phyloP scores from a whole-genome alignment of 1,284 basidiomycete species.

The Lignosus rhinocerotis region DNA sequence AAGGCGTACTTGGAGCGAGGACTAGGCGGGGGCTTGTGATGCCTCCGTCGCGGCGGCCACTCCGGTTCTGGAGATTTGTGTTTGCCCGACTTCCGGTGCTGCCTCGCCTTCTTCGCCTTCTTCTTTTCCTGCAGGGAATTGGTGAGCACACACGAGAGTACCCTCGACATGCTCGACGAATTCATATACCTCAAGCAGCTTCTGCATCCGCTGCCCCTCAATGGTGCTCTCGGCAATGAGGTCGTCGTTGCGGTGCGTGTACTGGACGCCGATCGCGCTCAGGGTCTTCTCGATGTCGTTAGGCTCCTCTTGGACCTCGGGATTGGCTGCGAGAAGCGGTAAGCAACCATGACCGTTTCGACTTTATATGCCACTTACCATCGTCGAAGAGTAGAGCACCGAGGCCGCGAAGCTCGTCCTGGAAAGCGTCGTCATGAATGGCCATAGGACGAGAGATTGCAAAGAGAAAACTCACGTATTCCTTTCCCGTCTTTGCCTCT shows the following conservation, averaged over 20 bases:
- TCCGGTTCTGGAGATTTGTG: conserved; percentile 37
- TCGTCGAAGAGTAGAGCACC: conserved; percentile 71
- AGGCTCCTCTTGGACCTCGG: conserved; percentile 31
- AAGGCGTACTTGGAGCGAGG: conserved; percentile 51
- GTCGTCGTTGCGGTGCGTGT: conserved; percentile 74
- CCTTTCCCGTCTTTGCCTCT: conserved; percentile 50
- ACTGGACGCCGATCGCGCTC: conserved; percentile 60
- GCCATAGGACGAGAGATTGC: not conserved
- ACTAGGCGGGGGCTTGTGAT: conserved; percentile 51
- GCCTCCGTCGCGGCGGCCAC: conserved; percentile 67
- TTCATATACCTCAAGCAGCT: conserved; percentile 50
- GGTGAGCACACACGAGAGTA: not conserved
- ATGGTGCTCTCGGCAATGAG: conserved; percentile 67
- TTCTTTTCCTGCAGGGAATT: conserved; percentile 29
- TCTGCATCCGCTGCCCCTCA: conserved; percentile 60
- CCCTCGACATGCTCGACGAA: not conserved
- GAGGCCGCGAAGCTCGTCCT: conserved; percentile 63
- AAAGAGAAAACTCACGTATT: conserved; percentile 45
- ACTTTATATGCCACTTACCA: conserved; percentile 37
- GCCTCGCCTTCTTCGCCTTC: conserved; percentile 31
- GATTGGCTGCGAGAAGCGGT: conserved; percentile 23
- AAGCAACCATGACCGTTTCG: not conserved
- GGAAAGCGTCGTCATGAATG: not conserved
- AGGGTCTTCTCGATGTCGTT: conserved; percentile 58
- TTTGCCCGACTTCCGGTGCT: conserved; percentile 24